These are phyloP conservation scores for Gossypium raimondii DNA, from an alignment of 345 rosid genomes.

Conservation along the genomic window DNA sequence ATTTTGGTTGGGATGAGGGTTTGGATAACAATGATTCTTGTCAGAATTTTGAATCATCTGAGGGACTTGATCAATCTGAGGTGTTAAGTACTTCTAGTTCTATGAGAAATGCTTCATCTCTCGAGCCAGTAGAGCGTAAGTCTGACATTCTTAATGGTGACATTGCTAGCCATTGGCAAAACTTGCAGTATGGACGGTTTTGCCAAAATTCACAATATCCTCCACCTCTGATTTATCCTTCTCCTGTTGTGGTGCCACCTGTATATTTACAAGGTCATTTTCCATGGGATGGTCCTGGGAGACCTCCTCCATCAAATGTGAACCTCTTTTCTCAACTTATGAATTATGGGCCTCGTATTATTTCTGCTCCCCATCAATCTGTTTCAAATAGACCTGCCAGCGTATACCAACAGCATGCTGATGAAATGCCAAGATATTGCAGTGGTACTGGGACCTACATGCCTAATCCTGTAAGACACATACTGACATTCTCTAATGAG, in stretches of 20 bases:
- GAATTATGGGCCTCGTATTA: conserved; percentile 55
- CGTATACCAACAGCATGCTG: conserved; percentile 57
- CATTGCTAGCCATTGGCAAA: conserved; percentile 85
- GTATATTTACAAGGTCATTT: conserved; percentile 60
- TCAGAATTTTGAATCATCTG: conserved; percentile 53
- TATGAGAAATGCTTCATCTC: conserved; percentile 34
- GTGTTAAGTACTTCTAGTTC: conserved; percentile 40
- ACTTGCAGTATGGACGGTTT: conserved; percentile 80
- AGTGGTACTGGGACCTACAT: conserved; percentile 96
- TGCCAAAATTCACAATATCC: conserved; percentile 59
- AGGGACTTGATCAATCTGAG: conserved; percentile 56
- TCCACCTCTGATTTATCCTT: conserved; percentile 42
- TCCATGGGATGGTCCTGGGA: conserved; percentile 90
- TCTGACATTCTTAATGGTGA: conserved; percentile 83
- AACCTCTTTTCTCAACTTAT: conserved; percentile 53
- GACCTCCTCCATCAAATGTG: conserved; percentile 54
- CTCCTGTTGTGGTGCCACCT: conserved; percentile 68
- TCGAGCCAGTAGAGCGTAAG: conserved; percentile 52
- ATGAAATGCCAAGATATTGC: conserved; percentile 86
- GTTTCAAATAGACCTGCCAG: conserved; percentile 57
- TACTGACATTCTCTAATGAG: not conserved
- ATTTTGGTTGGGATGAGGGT: conserved; percentile 52
- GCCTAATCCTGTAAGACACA: conserved; percentile 86
- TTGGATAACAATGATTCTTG: conserved; percentile 45
- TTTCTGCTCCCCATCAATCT: conserved; percentile 77